phyloP scores from a whole-genome alignment of 305 asterid genomes.

The Salvia sclarea region DNA sequence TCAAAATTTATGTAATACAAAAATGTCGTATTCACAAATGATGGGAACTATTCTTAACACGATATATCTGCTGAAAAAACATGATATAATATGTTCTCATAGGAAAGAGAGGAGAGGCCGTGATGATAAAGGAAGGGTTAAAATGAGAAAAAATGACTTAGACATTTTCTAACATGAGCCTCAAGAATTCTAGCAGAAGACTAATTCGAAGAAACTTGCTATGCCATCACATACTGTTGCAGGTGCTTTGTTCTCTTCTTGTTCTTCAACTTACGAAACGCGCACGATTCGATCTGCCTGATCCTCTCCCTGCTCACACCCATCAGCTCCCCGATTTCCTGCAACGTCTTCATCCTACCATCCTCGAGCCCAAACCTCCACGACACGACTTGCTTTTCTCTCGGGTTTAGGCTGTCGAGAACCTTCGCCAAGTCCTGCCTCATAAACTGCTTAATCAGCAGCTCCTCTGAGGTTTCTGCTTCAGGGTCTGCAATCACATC shows the following conservation, averaged over 20 bases:
- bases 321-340: slow-evolving; percentile 91
- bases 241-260: slow-evolving; percentile 75
- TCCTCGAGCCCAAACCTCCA: slow-evolving; percentile 88
- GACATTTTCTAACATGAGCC: slow-evolving; percentile 27
- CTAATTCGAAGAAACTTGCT: slow-evolving; percentile 21
- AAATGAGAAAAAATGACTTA: slow-evolving; percentile 20
- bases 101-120: neutral
- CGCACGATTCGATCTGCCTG: slow-evolving; percentile 80
- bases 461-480: slow-evolving; percentile 77
- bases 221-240: slow-evolving; percentile 66
- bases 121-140: neutral
- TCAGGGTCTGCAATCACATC: slow-evolving; percentile 87
- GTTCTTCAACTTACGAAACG: slow-evolving; percentile 88
- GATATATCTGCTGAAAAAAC: slow-evolving; percentile 5
- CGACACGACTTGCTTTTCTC: slow-evolving; percentile 77
- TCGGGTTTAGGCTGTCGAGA: slow-evolving; percentile 65
- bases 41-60: slow-evolving; percentile 32
- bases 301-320: slow-evolving; percentile 93
- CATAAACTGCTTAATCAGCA: slow-evolving; percentile 74
- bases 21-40: slow-evolving; percentile 39
- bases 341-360: slow-evolving; percentile 84
- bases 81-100: slow-evolving; percentile 19
- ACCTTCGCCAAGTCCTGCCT: slow-evolving; percentile 74
- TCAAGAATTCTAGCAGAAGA: slow-evolving; percentile 34
- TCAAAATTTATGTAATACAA: slow-evolving; percentile 29